Base-by-base conservation (phyloP, 805 yeast species). In the Yarrowia hollandica region DNA sequence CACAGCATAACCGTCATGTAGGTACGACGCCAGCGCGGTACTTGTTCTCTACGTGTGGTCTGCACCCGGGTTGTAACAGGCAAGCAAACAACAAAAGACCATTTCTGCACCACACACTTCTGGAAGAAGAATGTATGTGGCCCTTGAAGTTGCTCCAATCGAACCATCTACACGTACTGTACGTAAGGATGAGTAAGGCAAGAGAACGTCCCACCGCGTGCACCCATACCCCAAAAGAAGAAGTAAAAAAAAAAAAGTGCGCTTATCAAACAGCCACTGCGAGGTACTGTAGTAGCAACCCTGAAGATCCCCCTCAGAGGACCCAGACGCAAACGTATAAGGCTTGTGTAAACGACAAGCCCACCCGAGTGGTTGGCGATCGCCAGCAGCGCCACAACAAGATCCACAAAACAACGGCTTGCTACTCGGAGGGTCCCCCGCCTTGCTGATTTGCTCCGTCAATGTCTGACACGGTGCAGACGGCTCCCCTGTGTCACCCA, bases 1-100 rank as follows among this genome's bases (percentile, higher is more conserved):
- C 48, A 41, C 48, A 25, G 44, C 48, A 26, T 41, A 41, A 26
- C 48, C 30, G 48, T 41, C 48, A 41, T 41, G 48, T 41, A 41
- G 48, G 48, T 41, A 26, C 48, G 15, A 25, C 12, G 48, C 48
- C 48, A 41, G 48, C 33, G 18, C 33, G 11, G 46, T 25, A 25
- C 46, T 23, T 15, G 23, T 41, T 41, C 48, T 41, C 22, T 26
- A 41, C 48, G 33, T 41, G 33, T 26, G 15, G 48, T 41, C 33
- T 41, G 48, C 48, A 41, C 33, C 33, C 11, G 42, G 10, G 5
- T 5, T 23, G 33, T 16, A 26, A 41, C 22, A 26, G 48, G 33
- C 48, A 41, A 26, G 48, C 33, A 25, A 41, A 41, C 33, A 26
- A 26, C 48, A 16, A 26, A 41, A 41, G 31, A 2, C 15, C 31